phyloP scores from a whole-genome alignment of 306 rosid genomes.

The Medicago arabica region DNA sequence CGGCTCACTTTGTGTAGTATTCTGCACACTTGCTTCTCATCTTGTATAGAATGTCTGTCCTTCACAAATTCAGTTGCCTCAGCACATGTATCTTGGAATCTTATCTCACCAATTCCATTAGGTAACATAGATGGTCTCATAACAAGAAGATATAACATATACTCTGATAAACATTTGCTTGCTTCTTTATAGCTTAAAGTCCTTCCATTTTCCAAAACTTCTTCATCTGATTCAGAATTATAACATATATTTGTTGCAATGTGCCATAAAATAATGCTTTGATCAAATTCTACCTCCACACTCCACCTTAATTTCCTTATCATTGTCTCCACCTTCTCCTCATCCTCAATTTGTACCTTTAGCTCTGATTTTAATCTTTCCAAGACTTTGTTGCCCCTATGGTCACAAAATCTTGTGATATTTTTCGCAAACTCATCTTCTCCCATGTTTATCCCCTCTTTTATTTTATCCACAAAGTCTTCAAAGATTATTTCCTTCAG shows the following conservation, averaged over 20 bases:
- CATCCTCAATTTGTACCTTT: neutral
- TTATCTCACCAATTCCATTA: slow-evolving; percentile 41
- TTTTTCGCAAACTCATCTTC: neutral
- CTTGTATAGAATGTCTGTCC: slow-evolving; percentile 6
- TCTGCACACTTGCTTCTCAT: neutral
- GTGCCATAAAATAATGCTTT: slow-evolving; percentile 48
- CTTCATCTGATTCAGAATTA: neutral
- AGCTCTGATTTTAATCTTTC: neutral
- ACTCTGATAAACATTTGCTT: slow-evolving; percentile 43
- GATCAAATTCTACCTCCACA: slow-evolving; percentile 32
- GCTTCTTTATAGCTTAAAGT: neutral
- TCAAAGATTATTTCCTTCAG: neutral
- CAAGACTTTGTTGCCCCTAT: neutral
- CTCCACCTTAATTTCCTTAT: neutral
- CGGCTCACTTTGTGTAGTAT: neutral
- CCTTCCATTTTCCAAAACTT: neutral
- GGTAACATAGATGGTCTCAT: slow-evolving; percentile 45
- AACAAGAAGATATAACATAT: slow-evolving; percentile 45
- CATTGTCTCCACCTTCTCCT: neutral
- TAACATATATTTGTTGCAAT: slow-evolving; percentile 43
- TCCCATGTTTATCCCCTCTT: neutral
- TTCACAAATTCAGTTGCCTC: slow-evolving; percentile 38
- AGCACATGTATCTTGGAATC: slow-evolving; percentile 52
- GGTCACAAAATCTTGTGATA: neutral
- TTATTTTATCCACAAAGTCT: neutral